These are phyloP conservation scores for Vigna nakashimae DNA, from an alignment of 306 rosid genomes.

Conservation along the genomic window DNA sequence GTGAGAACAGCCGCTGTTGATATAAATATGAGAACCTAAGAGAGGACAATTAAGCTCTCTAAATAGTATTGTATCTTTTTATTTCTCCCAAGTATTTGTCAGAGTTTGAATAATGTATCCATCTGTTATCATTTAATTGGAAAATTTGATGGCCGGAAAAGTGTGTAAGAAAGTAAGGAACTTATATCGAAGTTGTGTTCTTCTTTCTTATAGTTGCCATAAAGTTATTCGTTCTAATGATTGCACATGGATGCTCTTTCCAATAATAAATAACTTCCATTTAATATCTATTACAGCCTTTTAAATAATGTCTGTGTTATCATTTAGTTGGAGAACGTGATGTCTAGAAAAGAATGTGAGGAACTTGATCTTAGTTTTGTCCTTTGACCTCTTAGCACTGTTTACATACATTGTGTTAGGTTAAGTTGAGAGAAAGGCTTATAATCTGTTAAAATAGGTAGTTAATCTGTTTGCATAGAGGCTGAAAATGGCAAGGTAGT, in stretches of 20 bases:
- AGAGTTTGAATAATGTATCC: neutral
- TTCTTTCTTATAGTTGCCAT: neutral
- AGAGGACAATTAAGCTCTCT: no score
- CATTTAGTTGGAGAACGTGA: neutral
- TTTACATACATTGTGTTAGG: neutral
- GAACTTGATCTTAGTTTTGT: neutral
- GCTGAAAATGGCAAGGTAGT: neutral
- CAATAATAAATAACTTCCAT: neutral
- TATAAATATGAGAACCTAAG: no score
- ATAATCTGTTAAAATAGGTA: neutral
- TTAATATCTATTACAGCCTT: neutral
- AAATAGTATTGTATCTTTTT: no score
- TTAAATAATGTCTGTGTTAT: neutral
- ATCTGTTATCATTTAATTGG: neutral
- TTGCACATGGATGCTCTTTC: neutral
- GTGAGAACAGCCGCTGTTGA: no score
- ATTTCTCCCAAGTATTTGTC: no score
- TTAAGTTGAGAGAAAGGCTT: neutral
- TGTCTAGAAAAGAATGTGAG: neutral
- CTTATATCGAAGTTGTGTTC: neutral
- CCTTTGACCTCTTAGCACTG: neutral
- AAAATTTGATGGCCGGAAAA: neutral
- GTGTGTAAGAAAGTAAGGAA: neutral
- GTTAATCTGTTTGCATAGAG: neutral
- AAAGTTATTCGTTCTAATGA: neutral